Conservation (phyloP, 176 grass and related monocot genomes). For the Carex pumila region DNA sequence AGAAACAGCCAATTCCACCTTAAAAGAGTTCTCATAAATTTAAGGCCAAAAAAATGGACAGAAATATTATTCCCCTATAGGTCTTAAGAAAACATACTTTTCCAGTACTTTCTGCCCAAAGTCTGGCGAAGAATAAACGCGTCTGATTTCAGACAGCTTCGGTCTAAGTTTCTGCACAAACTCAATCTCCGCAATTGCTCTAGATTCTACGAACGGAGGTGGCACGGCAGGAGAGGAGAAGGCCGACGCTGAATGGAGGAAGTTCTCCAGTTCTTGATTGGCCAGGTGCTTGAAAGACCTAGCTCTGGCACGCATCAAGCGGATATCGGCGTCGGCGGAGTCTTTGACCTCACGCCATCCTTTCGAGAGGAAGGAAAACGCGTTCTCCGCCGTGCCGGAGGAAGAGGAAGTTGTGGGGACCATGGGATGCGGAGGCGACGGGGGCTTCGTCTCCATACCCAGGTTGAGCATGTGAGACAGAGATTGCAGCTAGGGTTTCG, state of each 20-base stretch:
- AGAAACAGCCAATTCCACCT: neutral
- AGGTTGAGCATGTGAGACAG: slow-evolving; percentile 39
- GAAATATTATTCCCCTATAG: neutral
- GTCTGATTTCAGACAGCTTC: slow-evolving; percentile 41
- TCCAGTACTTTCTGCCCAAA: slow-evolving; percentile 39
- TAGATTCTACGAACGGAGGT: slow-evolving; percentile 9
- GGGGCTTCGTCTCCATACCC: slow-evolving; percentile 57
- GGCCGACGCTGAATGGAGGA: slow-evolving; percentile 44
- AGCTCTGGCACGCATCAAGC: slow-evolving; percentile 67
- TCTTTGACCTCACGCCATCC: slow-evolving; percentile 59
- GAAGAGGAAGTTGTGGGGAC: neutral
- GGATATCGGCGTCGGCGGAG: slow-evolving; percentile 42
- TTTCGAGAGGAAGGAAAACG: slow-evolving; percentile 70
- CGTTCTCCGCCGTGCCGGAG: slow-evolving; percentile 37
- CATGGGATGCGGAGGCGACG: slow-evolving; percentile 20
- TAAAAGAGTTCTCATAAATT: neutral
- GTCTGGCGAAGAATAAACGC: slow-evolving; percentile 36
- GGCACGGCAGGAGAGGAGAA: slow-evolving; percentile 26
- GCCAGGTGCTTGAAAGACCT: slow-evolving; percentile 73
- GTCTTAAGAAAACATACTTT: slow-evolving; percentile 4
- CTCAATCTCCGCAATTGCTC: slow-evolving; percentile 32
- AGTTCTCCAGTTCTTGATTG: slow-evolving; percentile 58
- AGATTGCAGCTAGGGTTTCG: neutral
- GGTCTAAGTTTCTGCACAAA: slow-evolving; percentile 36
- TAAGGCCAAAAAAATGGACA: neutral